Evolutionary conservation across 106 monocot species (phyloP).

Genomic region (Narthecium ossifragum): DNA sequence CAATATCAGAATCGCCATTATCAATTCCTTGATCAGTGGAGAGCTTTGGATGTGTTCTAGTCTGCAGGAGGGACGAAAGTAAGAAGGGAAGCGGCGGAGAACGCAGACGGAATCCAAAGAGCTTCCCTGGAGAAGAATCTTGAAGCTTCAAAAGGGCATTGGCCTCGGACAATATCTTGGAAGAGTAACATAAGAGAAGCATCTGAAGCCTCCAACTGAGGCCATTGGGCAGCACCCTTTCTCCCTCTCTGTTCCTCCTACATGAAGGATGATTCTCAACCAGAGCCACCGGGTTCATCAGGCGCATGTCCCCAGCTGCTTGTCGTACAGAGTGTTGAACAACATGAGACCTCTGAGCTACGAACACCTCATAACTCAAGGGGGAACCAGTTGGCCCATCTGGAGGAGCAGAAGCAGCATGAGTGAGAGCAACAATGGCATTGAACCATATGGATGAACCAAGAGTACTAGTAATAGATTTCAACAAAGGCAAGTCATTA

Average conservation of each 20-base stretch:
- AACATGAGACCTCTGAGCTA: constrained; percentile 82
- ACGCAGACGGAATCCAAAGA: constrained; percentile 75
- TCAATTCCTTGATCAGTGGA: constrained; percentile 47
- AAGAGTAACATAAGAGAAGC: constrained; percentile 83
- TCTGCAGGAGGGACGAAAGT: constrained; percentile 84
- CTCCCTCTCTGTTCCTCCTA: constrained; percentile 69
- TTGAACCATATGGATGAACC: constrained; percentile 93
- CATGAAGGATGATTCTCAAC: constrained; percentile 94
- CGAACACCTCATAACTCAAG: constrained; percentile 71
- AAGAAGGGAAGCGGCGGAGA: constrained; percentile 85
- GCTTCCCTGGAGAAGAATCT: constrained; percentile 63
- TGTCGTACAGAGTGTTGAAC: constrained; percentile 80
- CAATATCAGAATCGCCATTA: constrained; percentile 73
- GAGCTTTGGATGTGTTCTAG: constrained; percentile 76
- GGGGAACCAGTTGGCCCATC: constrained; percentile 79
- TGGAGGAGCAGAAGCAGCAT: constrained; percentile 86
- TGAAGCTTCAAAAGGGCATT: constrained; percentile 81
- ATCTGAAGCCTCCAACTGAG: constrained; percentile 77
- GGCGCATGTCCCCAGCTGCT: constrained; percentile 82
- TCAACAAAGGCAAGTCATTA: constrained; percentile 79
- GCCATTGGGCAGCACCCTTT: constrained; percentile 85
- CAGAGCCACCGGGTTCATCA: constrained; percentile 89
- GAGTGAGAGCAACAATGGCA: constrained; percentile 83
- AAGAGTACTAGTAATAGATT: constrained; percentile 47
- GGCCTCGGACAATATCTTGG: constrained; percentile 89